Conservation (phyloP, 257 asterid species). For the Petunia axillaris region DNA sequence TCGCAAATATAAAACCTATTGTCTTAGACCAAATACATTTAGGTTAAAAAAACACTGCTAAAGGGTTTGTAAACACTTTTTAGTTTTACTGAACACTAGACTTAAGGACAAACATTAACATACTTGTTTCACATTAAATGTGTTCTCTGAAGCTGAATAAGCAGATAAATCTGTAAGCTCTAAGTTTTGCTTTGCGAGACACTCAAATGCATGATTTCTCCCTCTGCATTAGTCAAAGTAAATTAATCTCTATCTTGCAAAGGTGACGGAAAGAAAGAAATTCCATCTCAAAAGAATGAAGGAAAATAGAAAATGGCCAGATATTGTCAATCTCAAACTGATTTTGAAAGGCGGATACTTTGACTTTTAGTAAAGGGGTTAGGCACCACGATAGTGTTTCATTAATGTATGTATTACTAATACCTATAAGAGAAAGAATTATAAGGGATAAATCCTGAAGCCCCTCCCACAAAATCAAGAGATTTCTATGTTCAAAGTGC, state of each 20-base stretch:
- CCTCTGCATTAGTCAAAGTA: not conserved
- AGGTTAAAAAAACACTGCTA: not conserved
- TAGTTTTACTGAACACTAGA: not conserved
- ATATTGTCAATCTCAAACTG: not conserved
- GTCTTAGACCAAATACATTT: conserved; percentile 13
- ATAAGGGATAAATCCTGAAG: conserved; percentile 3
- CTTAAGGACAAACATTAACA: not conserved
- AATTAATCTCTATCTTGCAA: not conserved
- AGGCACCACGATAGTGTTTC: not conserved
- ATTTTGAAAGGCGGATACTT: conserved; percentile 3
- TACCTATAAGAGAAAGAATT: not conserved
- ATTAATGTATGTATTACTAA: not conserved
- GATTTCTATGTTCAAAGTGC: not conserved
- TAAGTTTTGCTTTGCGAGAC: not conserved
- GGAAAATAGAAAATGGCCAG: not conserved
- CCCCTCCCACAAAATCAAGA: conserved; percentile 8
- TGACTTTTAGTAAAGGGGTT: not conserved
- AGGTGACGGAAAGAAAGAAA: conserved; percentile 10
- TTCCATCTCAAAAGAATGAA: conserved; percentile 4
- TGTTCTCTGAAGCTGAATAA: not conserved
- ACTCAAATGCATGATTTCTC: not conserved
- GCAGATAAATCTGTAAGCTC: conserved; percentile 15
- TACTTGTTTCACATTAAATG: not conserved
- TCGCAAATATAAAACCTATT: not conserved
- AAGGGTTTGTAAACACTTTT: not conserved